Base-by-base conservation (phyloP, 768 basidiomycete genomes). In the Paxillus ammoniavirescens region DNA sequence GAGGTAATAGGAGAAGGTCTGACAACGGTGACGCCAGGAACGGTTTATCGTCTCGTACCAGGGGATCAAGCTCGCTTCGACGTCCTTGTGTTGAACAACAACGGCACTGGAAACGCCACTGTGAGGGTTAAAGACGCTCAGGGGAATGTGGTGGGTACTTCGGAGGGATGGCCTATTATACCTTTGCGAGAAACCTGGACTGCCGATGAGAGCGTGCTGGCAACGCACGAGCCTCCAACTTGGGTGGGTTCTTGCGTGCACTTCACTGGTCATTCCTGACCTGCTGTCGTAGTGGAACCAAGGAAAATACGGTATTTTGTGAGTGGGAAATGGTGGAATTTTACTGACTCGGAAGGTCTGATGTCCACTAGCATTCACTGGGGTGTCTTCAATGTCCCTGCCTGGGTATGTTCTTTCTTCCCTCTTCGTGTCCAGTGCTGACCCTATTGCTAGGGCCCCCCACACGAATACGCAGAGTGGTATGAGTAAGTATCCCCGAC, bases 301-400 rank as follows among this genome's bases (percentile, higher is more conserved):
- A 35, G 79, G 76, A 13, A 83, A 82, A 62, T 82, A 72, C 58
- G 82, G 82, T 9, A 82, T 82, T 15, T 82, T 81, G 81, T 82
- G 56, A 62, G 78, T 57, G 30, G 7, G 33, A 47, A 17, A 42
- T 42, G 26, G 50, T 35, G 17, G 33, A 12, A 44, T 33, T 31
- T 17, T 14, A 37, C 9, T 35, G 35, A 21, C 10, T 8, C 13
- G 4, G n/a, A 8, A 31, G 8, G 5, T 47, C 52, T 65, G n/a
- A 57, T 47, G 4, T 53, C 8, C 18, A 5, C 13, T 42, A 80
- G 77, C 61, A 70, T 82, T 43, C 79, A 81, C 56, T 81, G 78
- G 78, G 78, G 77, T 8, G 41, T 75, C 6, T 80, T 74, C 51
- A 78, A 77, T 41, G 71, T 72, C 42, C 78, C 78, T 8, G 79